Evolutionary conservation across 169 alveolate genomes (phyloP).

Genomic region (Sarcocystis neurona): DNA sequence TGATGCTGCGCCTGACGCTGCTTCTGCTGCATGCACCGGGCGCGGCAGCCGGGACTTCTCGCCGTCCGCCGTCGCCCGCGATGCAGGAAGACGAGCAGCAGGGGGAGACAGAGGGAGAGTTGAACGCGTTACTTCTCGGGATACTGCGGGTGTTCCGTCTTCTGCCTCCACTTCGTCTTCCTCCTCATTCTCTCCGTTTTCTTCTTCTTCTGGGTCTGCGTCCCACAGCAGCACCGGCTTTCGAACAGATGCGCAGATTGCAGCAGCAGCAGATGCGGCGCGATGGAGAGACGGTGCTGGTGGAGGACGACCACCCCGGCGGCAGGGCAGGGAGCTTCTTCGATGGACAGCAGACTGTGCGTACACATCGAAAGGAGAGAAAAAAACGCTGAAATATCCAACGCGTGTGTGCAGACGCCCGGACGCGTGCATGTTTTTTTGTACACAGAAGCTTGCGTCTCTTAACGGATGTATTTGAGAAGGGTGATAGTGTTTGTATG

Average conservation of each 20-base stretch:
- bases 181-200: background rate
- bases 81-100: too few species aligned
- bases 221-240: background rate
- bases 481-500: background rate
- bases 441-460: background rate
- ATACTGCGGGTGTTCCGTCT: background rate
- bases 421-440: background rate
- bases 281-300: background rate
- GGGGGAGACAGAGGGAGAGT: too few species aligned
- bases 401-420: background rate
- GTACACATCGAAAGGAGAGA: background rate
- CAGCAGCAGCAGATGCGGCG: background rate
- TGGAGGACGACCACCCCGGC: background rate
- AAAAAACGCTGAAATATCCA: background rate
- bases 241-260: conserved; percentile 36
- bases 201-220: background rate
- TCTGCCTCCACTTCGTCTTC: conserved; percentile 1
- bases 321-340: conserved; percentile 9
- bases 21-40: too few species aligned
- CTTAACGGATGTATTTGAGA: background rate
- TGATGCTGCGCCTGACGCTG: too few species aligned
- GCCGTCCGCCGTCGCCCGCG: too few species aligned
- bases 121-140: too few species aligned
- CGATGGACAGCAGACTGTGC: background rate
- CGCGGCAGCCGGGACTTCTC: too few species aligned